phyloP scores from a whole-genome alignment of 106 monocot genomes.

The Platanthera zijinensis region DNA sequence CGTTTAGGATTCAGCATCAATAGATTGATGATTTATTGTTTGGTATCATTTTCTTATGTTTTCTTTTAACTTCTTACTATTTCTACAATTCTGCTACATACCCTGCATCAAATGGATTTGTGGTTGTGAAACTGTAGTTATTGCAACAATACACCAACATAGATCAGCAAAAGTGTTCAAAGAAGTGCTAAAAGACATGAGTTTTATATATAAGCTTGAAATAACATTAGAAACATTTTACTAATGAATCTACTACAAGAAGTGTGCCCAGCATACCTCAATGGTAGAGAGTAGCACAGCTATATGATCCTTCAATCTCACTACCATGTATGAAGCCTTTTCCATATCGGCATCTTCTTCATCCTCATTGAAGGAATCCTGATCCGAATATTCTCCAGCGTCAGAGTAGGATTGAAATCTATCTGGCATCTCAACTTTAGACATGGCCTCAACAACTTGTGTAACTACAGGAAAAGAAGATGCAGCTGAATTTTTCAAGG shows the following conservation, averaged over 20 bases:
- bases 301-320: conserved; percentile 79
- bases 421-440: conserved; percentile 66
- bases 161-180: neutral
- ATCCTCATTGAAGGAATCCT: conserved; percentile 43
- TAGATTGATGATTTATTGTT: too few species aligned
- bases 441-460: conserved; percentile 41
- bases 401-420: conserved; percentile 44
- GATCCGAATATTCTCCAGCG: conserved; percentile 64
- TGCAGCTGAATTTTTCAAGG: conserved; percentile 38
- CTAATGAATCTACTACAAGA: neutral
- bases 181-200: neutral
- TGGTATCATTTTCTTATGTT: too few species aligned
- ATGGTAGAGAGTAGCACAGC: conserved; percentile 61
- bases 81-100: too few species aligned
- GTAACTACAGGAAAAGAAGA: conserved; percentile 42
- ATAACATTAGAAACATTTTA: neutral
- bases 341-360: conserved; percentile 84
- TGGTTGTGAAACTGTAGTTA: too few species aligned
- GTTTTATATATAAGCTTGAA: neutral
- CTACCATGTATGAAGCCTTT: conserved; percentile 64
- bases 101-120: too few species aligned
- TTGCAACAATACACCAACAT: neutral
- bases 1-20: too few species aligned
- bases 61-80: too few species aligned
- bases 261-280: conserved; percentile 37